A percentile compares a stretch with the other conserved stretches of the same genome.
phyloP scores from a whole-genome alignment of 805 yeast genomes.

The Pichia paraexigua region DNA sequence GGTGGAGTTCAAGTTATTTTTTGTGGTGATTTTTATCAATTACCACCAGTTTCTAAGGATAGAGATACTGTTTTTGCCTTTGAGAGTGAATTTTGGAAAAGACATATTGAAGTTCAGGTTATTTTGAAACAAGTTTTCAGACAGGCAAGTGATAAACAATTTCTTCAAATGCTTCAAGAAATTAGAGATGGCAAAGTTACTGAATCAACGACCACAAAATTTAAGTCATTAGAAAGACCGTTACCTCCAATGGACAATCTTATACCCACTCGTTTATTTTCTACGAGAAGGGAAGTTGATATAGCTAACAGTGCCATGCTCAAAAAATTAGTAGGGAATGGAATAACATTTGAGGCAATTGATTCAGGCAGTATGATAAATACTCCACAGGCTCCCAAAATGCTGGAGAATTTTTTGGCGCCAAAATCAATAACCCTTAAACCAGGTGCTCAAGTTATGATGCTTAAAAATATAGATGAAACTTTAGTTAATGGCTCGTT shows the following conservation, averaged over 20 bases:
- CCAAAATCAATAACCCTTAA: slow-evolving; percentile 51
- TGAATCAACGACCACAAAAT: slow-evolving; percentile 39
- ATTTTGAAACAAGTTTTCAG: slow-evolving; percentile 61
- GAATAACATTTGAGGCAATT: slow-evolving; percentile 36
- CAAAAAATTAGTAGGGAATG: slow-evolving; percentile 35
- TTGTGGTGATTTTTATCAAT: slow-evolving; percentile 77
- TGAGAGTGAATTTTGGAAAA: slow-evolving; percentile 56
- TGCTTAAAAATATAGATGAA: slow-evolving; percentile 67
- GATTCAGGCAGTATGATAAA: slow-evolving; percentile 48
- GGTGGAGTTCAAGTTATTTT: slow-evolving; percentile 74
- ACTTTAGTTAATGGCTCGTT: slow-evolving; percentile 70
- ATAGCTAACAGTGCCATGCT: slow-evolving; percentile 50
- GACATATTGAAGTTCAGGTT: slow-evolving; percentile 47
- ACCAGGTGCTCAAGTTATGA: slow-evolving; percentile 75
- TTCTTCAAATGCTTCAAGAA: slow-evolving; percentile 68
- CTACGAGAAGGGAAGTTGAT: slow-evolving; percentile 68
- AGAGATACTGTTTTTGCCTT: slow-evolving; percentile 46
- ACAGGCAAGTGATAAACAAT: slow-evolving; percentile 64
- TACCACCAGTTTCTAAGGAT: slow-evolving; percentile 59
- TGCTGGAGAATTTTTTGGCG: slow-evolving; percentile 54
- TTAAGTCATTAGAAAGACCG: slow-evolving; percentile 44
- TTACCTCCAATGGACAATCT: slow-evolving; percentile 48
- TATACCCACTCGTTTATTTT: slow-evolving; percentile 65
- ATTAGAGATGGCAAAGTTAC: slow-evolving; percentile 58
- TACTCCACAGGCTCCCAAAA: slow-evolving; percentile 32